Evolutionary conservation across 2,329 filamentous ascomycete species (phyloP).

Genomic region (Hypoxylon rubiginosum): DNA sequence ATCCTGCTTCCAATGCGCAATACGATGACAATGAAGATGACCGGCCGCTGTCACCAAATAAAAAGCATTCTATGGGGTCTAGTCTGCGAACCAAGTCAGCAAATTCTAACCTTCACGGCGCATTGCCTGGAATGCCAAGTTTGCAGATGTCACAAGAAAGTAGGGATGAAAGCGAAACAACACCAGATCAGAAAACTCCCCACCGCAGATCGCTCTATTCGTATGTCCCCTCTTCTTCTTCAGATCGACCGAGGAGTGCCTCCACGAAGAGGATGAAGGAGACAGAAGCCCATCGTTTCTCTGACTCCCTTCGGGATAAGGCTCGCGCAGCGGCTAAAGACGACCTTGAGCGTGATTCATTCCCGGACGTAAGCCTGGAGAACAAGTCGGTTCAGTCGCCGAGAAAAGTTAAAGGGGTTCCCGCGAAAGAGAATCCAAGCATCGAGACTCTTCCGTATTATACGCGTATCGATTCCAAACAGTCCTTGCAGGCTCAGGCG

Average conservation of each 20-base stretch:
- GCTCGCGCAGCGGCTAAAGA: slow-evolving; percentile 38
- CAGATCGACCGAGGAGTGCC: slow-evolving; percentile 27
- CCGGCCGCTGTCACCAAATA: slow-evolving; percentile 30
- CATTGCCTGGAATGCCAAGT: slow-evolving; percentile 39
- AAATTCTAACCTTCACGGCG: slow-evolving; percentile 18
- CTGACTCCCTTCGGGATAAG: slow-evolving; percentile 41
- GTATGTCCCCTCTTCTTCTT: slow-evolving; percentile 37
- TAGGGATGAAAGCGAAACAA: slow-evolving; percentile 13
- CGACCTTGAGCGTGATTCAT: slow-evolving; percentile 19
- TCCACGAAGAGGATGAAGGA: slow-evolving; percentile 29
- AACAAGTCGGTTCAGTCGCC: slow-evolving; percentile 24
- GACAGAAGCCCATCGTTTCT: slow-evolving; percentile 38
- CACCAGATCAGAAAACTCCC: slow-evolving; percentile 28
- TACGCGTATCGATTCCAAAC: slow-evolving; percentile 34
- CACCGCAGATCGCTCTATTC: slow-evolving; percentile 49
- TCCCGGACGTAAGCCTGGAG: slow-evolving; percentile 27
- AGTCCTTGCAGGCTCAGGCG: slow-evolving; percentile 26
- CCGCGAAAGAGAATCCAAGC: slow-evolving; percentile 13
- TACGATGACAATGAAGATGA: slow-evolving; percentile 37
- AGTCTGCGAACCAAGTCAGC: slow-evolving; percentile 42
- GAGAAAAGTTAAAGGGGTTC: slow-evolving; percentile 5
- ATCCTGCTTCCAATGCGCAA: slow-evolving; percentile 21
- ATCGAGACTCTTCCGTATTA: slow-evolving; percentile 23
- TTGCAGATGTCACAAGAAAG: slow-evolving; percentile 34
- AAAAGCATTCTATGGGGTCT: slow-evolving; percentile 46